Base-by-base conservation (phyloP, 2,329 filamentous ascomycete species). In the Teratosphaeria gauchensis region DNA sequence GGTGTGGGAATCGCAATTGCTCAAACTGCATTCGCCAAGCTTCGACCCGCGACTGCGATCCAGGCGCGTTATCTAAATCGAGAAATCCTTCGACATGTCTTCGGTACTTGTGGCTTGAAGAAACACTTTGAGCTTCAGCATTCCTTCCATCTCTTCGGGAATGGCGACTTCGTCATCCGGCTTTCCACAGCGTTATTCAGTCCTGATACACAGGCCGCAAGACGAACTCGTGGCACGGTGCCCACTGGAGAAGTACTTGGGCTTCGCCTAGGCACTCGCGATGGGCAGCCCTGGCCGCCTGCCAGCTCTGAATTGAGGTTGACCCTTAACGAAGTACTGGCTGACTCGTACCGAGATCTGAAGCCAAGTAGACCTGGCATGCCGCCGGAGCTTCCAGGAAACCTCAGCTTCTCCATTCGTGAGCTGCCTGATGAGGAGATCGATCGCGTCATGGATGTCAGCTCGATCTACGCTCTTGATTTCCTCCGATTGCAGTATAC, bases 231-330 rank as follows among this genome's bases (percentile, higher is more conserved):
- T 19, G 89, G 90, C 2, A 79, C 86, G 33, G 83, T 88, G 52
- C 82, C 85, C 8, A 83, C 83, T 53, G 86, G 89, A 54, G 82
- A 85, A 59, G 77, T 83, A 14, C 92, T 95, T 79, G 92, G 94
- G 0, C 78, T 97, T 48, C 87, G 91, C 48, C 78, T 97, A 0
- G 88, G 88, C n/a, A 84, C 83, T 1, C 83, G 90, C 66, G 85
- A 89, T 58, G 89, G 81, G 33, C 65, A 69, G 46, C 21, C 52
- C 28, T 97, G 94, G 94, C 94, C 94, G 30, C 94, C 94, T 4
- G 91, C 91, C 28, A 95, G 89, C 71, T 96, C 92, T 0, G 94
- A 97, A 71, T 76, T 99, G n/a, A 84, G 91, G 9, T 79, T 97
- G 4, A 90, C 90, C 0, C 78, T 99, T 19, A 95, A 92, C 82